Evolutionary conservation across 768 basidiomycete species (phyloP).

Genomic region (Pluteus cervinus): DNA sequence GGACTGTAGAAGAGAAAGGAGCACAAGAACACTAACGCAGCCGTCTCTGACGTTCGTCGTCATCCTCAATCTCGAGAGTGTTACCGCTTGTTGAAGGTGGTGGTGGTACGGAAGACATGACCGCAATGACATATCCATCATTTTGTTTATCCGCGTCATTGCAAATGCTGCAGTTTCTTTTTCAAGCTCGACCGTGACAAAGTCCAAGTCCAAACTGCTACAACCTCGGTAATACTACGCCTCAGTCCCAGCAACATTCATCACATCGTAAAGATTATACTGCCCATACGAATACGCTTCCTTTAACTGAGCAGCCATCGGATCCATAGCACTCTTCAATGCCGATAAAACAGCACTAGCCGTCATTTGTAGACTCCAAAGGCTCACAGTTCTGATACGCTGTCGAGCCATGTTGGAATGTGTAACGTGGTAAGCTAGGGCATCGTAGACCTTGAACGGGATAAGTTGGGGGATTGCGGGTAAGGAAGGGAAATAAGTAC

Average conservation of each 20-base stretch:
- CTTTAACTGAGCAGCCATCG: conserved; percentile 41
- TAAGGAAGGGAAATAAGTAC: conserved; percentile 26
- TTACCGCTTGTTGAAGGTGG: conserved; percentile 4
- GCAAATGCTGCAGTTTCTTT: no score
- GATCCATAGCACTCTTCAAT: conserved; percentile 72
- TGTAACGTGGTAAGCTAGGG: conserved; percentile 91
- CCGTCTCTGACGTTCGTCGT: conserved; percentile 6
- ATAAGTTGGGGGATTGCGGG: conserved; percentile 4
- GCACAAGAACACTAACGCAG: conserved; percentile 1
- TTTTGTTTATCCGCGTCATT: no score
- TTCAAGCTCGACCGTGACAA: no score
- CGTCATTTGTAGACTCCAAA: conserved; percentile 95
- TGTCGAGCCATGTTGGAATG: conserved; percentile 82
- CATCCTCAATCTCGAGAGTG: conserved; percentile 9
- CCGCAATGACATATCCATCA: no score
- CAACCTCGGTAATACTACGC: no score
- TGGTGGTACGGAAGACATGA: no score
- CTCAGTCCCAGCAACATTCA: no score
- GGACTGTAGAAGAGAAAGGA: not conserved
- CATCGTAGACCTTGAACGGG: conserved; percentile 40
- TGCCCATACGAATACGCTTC: conserved; percentile 36
- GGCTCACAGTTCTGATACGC: conserved; percentile 82
- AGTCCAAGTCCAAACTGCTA: no score
- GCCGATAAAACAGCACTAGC: conserved; percentile 81
- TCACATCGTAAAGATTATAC: no score